Conservation (phyloP, 1,284 basidiomycete species). For the Pholiota adiposa region DNA sequence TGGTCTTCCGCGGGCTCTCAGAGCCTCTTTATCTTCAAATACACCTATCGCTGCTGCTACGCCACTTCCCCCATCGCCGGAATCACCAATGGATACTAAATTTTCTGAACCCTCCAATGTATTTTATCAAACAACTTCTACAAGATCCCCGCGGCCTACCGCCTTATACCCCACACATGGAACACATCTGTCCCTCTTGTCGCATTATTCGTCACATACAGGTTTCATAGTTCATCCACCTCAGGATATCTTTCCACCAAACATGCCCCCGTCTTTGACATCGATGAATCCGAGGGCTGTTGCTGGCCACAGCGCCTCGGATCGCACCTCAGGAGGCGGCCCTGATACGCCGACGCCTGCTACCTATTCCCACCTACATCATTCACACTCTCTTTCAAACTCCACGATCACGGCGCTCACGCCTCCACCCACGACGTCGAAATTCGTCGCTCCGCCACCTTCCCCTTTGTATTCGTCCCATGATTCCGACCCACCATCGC, state of each 20-base stretch:
- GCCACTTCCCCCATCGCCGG: conserved; percentile 48
- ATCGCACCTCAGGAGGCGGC: conserved; percentile 29
- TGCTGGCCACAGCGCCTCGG: conserved; percentile 24
- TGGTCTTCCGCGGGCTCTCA: conserved; percentile 41
- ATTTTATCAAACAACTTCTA: conserved; percentile 58
- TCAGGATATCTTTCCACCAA: conserved; percentile 42
- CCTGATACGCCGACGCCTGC: conserved; percentile 46
- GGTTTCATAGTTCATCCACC: conserved; percentile 32
- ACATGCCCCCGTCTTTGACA: conserved; percentile 38
- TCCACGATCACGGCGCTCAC: conserved; percentile 42
- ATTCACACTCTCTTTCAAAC: conserved; percentile 42
- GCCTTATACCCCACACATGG: conserved; percentile 47
- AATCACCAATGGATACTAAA: conserved; percentile 38
- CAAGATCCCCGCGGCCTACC: conserved; percentile 40
- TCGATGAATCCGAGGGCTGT: conserved; percentile 32
- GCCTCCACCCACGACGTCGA: conserved; percentile 31
- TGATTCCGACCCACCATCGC: neutral
- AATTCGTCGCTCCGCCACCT: neutral
- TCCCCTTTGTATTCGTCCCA: conserved; percentile 1
- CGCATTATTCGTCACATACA: conserved; percentile 40
- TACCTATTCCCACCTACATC: conserved; percentile 33
- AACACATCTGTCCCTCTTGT: conserved; percentile 42
- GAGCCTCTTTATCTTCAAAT: conserved; percentile 40
- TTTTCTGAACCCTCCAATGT: conserved; percentile 54
- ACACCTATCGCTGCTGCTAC: conserved; percentile 39